Percentiles rank a stretch among this genome's conserved stretches.
Evolutionary conservation across 495 filamentous ascomycete genomes (phyloP).

Genomic region (Podospora bellae-mahoneyi): DNA sequence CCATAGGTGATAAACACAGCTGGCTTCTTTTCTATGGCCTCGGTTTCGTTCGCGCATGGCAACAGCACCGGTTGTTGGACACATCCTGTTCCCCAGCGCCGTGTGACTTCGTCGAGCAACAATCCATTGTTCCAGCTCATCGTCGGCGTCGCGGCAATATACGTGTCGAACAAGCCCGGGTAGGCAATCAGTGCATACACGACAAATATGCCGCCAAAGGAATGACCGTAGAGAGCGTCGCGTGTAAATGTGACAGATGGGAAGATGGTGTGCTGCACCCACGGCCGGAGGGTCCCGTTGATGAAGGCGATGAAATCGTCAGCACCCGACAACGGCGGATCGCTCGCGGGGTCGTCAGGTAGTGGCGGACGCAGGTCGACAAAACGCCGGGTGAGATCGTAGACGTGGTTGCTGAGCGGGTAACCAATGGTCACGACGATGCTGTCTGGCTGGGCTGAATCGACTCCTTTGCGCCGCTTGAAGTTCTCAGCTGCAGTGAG

Average conservation of each 20-base stretch:
- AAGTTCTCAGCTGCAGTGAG: slow-evolving; percentile 25
- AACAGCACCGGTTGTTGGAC: not conserved
- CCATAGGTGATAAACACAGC: slow-evolving; percentile 24
- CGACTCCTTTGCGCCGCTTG: slow-evolving; percentile 23
- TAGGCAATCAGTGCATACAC: slow-evolving; percentile 16
- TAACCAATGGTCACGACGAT: slow-evolving; percentile 30
- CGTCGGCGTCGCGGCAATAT: slow-evolving; percentile 19
- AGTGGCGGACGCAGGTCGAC: slow-evolving; percentile 22
- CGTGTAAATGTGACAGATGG: slow-evolving; percentile 22
- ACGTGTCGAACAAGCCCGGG: slow-evolving; percentile 25
- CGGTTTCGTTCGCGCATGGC: not conserved
- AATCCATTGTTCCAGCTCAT: slow-evolving; percentile 14
- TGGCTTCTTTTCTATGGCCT: not conserved
- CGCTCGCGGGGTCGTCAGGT: not conserved
- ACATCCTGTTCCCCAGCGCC: slow-evolving; percentile 13
- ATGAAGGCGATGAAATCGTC: slow-evolving; percentile 24
- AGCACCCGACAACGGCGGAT: slow-evolving; percentile 6
- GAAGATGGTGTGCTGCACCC: slow-evolving; percentile 19
- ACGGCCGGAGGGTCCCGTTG: slow-evolving; percentile 18
- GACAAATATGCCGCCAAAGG: slow-evolving; percentile 23
- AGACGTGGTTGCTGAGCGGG: slow-evolving; percentile 25
- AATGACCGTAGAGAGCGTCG: slow-evolving; percentile 27
- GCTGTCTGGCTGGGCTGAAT: slow-evolving; percentile 20
- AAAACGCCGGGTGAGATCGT: slow-evolving; percentile 18
- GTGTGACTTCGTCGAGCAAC: slow-evolving; percentile 19